phyloP scores from a whole-genome alignment of 306 rosid species.

The Cicer bijugum region DNA sequence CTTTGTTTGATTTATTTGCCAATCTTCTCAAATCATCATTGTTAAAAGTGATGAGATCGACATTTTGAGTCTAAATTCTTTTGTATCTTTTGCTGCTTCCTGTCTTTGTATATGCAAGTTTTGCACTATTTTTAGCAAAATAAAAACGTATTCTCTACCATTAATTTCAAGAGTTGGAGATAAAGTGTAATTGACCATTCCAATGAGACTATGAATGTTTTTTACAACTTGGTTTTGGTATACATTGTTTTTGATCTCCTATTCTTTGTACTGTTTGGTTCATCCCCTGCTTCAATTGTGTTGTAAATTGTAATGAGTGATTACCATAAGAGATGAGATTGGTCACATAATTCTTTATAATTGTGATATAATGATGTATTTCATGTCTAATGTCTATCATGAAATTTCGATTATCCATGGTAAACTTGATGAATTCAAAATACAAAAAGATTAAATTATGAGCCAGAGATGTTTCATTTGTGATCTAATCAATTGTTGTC shows the following conservation, averaged over 20 bases:
- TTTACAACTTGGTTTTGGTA: neutral
- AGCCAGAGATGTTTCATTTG: neutral
- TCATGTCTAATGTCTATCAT: neutral
- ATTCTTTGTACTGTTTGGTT: neutral
- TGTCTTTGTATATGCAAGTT: neutral
- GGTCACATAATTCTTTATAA: too few relatives aligned
- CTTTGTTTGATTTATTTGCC: neutral
- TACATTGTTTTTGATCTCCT: neutral
- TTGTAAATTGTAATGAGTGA: too few relatives aligned
- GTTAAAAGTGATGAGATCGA: neutral
- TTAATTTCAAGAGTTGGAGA: neutral
- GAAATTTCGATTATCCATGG: neutral
- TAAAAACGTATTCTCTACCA: neutral
- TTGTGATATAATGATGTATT: too few relatives aligned
- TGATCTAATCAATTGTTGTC: neutral
- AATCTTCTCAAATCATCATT: neutral
- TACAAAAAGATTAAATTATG: neutral
- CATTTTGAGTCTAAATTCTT: neutral
- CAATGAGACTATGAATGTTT: neutral
- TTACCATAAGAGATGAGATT: too few relatives aligned
- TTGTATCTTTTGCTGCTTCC: neutral
- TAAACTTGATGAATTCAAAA: constrained; percentile 6
- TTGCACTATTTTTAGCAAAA: neutral
- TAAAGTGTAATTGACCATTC: neutral
- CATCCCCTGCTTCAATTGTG: constrained; percentile 21